Conservation (phyloP, 1,139 yeast genomes). For the Yamadazyma oceani region DNA sequence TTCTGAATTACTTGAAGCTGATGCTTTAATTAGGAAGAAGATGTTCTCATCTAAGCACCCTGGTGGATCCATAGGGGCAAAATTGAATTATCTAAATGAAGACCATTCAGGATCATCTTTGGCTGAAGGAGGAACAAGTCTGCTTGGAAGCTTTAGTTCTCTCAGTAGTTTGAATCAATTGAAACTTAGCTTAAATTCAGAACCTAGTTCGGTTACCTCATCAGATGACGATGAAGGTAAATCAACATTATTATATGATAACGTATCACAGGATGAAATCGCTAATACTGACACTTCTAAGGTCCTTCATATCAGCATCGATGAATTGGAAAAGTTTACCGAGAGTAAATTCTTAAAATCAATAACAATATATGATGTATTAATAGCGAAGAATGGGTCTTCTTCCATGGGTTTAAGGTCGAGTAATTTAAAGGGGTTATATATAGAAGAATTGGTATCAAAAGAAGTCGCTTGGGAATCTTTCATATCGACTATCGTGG, state of each 20-base stretch:
- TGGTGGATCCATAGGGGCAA: constrained; percentile 84
- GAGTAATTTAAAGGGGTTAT: constrained; percentile 20
- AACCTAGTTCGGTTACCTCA: constrained; percentile 17
- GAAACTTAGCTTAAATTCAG: constrained; percentile 17
- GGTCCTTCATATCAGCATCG: constrained; percentile 17
- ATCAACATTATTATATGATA: constrained; percentile 6
- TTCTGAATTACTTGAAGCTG: constrained; percentile 64
- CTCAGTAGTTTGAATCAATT: constrained; percentile 31
- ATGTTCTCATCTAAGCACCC: constrained; percentile 77
- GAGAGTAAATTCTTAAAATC: constrained; percentile 24
- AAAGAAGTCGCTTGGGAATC: constrained; percentile 13
- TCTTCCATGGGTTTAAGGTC: constrained; percentile 21
- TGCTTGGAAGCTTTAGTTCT: constrained; percentile 24
- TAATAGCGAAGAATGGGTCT: constrained; percentile 16
- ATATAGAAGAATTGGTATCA: constrained; percentile 11
- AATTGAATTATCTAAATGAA: constrained; percentile 38
- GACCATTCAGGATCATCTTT: constrained; percentile 15
- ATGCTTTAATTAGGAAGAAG: constrained; percentile 50
- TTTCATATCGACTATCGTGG: constrained; percentile 9
- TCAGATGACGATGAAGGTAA: constrained; percentile 24
- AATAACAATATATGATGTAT: constrained; percentile 30
- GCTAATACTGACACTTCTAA: constrained; percentile 1
- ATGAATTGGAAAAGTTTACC: constrained; percentile 3
- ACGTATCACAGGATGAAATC: not conserved
- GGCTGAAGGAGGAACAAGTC: constrained; percentile 2